Evolutionary conservation across 2,329 filamentous ascomycete species (phyloP), one percentile per base, ranked within the genome.

Genomic region (Nigrograna mackinnonii): DNA sequence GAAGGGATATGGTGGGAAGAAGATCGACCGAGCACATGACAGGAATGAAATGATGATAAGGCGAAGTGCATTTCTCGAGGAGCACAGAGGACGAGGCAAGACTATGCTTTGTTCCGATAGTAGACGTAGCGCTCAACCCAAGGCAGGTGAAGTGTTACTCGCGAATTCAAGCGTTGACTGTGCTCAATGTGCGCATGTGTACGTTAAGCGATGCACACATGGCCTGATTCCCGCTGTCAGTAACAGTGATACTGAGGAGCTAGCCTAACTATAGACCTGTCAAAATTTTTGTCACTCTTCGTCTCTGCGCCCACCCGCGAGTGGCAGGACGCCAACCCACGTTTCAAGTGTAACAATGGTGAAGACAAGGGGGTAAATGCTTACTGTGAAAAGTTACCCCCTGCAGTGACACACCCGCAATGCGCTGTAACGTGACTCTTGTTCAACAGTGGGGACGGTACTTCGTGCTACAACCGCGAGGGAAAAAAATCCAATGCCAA

Each of bases 351-450:
- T 41, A 26, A 59, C 46, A 34, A 43, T 54, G 34, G 45, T 18
- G 17, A 18, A 18, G 47, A 43, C 41, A 50, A 41, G 43, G 39
- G 46, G 52, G 44, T 28, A 51, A 47, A 43, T 18, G 38, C 55
- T 52, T 55, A 47, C 54, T 50, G 41, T 37, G 57, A 41, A 49
- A 42, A 45, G 41, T 35, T n/a, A 33, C 40, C 30, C 48, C 35
- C 44, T 60, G 54, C 43, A 46, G 61, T 65, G 46, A 42, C 37
- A 64, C 57, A 49, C 57, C 47, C 49, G 56, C 53, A 45, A 53
- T 64, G 63, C 49, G 48, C 55, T 63, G 62, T 55, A 62, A 63
- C 58, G 45, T 55, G 55, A 63, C 47, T 55, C 42, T 49, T 28
- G 41, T 35, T 37, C 36, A 43, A 51, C 35, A 50, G 52, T 56